phyloP scores from a whole-genome alignment of 2,329 filamentous ascomycete species.

The Juglanconis oblonga region DNA sequence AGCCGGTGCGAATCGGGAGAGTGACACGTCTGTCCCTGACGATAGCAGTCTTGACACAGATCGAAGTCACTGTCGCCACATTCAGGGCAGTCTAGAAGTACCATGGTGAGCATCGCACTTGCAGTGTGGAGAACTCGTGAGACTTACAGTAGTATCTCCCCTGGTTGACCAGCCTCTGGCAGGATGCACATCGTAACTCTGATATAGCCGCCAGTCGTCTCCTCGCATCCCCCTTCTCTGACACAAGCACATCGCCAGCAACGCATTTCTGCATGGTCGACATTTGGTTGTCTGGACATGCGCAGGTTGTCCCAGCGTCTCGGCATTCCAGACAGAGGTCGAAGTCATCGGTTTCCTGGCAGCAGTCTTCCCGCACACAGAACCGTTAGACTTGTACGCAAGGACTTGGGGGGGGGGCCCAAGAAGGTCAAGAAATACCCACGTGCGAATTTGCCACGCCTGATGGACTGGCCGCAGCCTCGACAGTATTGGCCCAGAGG shows the following conservation, averaged over 20 bases:
- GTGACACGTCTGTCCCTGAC: slow-evolving; percentile 10
- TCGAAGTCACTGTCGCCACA: slow-evolving; percentile 7
- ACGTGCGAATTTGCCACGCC: slow-evolving; percentile 14
- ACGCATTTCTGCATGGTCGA: slow-evolving; percentile 14
- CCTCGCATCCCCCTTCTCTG: slow-evolving; percentile 12
- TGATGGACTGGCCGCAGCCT: slow-evolving; percentile 10
- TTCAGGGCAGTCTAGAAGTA: slow-evolving; percentile 12
- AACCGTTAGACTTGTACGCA: neutral
- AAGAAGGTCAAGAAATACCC: neutral
- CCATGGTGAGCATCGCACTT: neutral
- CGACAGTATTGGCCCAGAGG: slow-evolving; percentile 15
- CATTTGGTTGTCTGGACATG: slow-evolving; percentile 11
- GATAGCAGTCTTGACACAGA: slow-evolving; percentile 16
- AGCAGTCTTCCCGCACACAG: slow-evolving; percentile 5
- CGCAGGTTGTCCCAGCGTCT: slow-evolving; percentile 8
- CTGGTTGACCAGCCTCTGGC: slow-evolving; percentile 8
- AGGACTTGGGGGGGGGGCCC: neutral
- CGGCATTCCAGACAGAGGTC: slow-evolving; percentile 15
- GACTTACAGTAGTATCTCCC: slow-evolving; percentile 16
- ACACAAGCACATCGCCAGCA: slow-evolving; percentile 9
- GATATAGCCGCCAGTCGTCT: slow-evolving; percentile 12
- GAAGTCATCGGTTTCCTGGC: slow-evolving; percentile 13
- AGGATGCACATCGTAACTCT: slow-evolving; percentile 10
- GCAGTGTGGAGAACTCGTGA: accelerated
- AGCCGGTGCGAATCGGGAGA: slow-evolving; percentile 9